phyloP scores from a whole-genome alignment of 2,329 filamentous ascomycete species.

The Arthroderma uncinatum region DNA sequence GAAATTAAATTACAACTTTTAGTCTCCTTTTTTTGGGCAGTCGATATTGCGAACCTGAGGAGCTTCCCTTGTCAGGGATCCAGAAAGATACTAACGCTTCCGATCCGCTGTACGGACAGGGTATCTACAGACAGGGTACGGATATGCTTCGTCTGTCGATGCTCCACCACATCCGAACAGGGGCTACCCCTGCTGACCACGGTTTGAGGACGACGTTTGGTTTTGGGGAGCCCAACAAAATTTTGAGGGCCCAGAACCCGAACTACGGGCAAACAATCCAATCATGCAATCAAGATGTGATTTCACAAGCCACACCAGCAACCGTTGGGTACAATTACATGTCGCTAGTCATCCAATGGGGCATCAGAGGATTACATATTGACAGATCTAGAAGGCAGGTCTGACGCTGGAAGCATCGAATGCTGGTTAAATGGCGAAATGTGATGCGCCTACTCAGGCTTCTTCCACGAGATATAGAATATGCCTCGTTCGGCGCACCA shows the following conservation, averaged over 20 bases:
- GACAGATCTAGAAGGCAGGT: neutral
- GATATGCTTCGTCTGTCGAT: neutral
- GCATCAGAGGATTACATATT: neutral
- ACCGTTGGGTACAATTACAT: neutral
- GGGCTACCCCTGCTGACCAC: neutral
- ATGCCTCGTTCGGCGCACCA: constrained; percentile 1
- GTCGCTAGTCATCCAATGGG: neutral
- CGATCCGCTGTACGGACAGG: constrained; percentile 3
- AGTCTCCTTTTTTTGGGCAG: neutral
- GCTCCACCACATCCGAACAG: neutral
- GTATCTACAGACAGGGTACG: neutral
- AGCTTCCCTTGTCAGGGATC: neutral
- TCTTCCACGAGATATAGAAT: neutral
- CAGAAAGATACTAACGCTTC: neutral
- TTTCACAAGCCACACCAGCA: constrained; percentile 1
- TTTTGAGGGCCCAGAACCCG: constrained; percentile 1
- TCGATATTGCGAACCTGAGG: neutral
- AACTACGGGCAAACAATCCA: neutral
- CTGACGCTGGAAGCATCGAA: neutral
- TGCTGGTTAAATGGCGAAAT: neutral
- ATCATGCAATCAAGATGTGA: neutral
- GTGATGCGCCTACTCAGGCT: neutral
- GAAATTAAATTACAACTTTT: neutral
- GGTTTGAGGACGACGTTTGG: neutral
- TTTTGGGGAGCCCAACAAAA: constrained; percentile 4